These are phyloP conservation scores for Coelastrella sp. DNA, from an alignment of 139 green algal genomes.

Conservation along the genomic window DNA sequence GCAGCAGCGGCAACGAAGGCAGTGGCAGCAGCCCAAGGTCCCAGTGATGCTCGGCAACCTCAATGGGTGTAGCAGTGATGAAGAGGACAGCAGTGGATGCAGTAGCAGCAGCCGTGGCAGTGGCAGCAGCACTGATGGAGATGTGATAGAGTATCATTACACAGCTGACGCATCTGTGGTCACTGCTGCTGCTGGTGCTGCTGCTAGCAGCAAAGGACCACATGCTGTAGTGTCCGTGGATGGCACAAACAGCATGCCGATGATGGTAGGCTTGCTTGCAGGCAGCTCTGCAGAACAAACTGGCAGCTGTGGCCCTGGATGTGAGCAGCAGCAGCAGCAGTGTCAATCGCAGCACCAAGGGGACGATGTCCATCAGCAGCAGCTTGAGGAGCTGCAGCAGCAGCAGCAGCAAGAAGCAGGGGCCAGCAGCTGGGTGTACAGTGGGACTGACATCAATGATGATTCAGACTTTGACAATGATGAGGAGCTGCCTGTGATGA, in stretches of 20 bases:
- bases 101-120: background rate
- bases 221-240: no score
- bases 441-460: background rate
- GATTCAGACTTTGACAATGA: background rate
- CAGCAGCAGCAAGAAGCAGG: background rate
- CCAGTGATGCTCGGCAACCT: background rate
- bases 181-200: background rate
- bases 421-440: background rate
- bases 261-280: background rate
- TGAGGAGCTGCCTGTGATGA: constrained; percentile 7
- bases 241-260: no score
- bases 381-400: background rate
- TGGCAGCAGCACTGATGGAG: background rate
- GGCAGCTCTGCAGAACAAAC: background rate
- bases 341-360: background rate
- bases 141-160: background rate
- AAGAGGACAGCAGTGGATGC: background rate
- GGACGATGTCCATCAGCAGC: background rate
- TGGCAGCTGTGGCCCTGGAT: background rate
- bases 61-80: background rate
- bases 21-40: background rate
- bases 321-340: no score
- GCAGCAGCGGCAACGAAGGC: background rate
- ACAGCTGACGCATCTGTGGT: background rate
- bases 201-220: no score